These are phyloP conservation scores for Puccinia triticina DNA, from an alignment of 1,284 basidiomycete species.

Conservation along the genomic window DNA sequence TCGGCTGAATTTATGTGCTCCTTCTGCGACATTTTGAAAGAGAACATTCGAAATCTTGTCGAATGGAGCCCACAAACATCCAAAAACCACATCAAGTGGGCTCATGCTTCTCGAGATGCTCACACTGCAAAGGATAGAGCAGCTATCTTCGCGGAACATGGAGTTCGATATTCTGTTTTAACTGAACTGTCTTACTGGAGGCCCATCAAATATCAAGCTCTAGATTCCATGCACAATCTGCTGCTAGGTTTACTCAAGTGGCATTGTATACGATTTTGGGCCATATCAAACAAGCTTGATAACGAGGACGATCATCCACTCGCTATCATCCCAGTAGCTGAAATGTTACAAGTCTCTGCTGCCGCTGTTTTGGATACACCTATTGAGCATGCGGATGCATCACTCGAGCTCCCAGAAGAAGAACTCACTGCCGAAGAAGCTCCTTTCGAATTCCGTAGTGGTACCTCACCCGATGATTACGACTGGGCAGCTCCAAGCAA, in stretches of 20 bases:
- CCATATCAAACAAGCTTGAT: neutral
- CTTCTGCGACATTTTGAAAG: conserved; percentile 24
- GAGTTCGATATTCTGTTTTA: conserved; percentile 36
- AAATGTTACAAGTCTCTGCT: neutral
- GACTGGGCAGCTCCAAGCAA: neutral
- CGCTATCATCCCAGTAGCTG: neutral
- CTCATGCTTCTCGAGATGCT: conserved; percentile 4
- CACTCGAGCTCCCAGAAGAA: neutral
- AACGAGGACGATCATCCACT: neutral
- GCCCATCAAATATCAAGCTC: conserved; percentile 5
- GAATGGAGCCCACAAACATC: neutral
- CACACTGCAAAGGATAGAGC: neutral
- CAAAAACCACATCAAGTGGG: conserved; percentile 10
- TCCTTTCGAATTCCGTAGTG: neutral
- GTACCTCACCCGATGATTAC: neutral
- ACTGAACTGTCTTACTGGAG: conserved; percentile 28
- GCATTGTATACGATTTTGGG: conserved; percentile 27
- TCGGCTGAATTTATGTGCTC: conserved; percentile 44
- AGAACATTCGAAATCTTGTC: conserved; percentile 6
- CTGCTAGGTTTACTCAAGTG: conserved; percentile 35
- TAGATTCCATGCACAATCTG: conserved; percentile 41
- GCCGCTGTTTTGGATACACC: neutral
- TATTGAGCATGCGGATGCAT: too few species aligned
- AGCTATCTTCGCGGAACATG: neutral
- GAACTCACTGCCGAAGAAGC: neutral